Evolutionary conservation across 83 land plant species (phyloP).

Genomic region (Picea mariana): DNA sequence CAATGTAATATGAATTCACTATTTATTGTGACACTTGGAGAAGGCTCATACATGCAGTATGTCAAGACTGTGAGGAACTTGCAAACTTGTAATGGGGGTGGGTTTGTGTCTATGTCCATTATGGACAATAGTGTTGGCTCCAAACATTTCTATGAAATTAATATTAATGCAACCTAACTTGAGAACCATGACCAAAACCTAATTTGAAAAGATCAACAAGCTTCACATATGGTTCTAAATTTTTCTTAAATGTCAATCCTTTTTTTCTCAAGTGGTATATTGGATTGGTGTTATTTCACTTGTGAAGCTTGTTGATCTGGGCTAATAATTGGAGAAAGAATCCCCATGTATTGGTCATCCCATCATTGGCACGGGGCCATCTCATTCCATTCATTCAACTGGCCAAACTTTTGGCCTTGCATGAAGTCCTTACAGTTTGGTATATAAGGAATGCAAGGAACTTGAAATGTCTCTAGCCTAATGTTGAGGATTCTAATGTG

Average conservation of each 20-base stretch:
- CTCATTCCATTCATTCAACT: slow-evolving; percentile 41
- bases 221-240: too few species aligned
- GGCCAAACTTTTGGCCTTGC: slow-evolving; percentile 15
- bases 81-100: slow-evolving; percentile 16
- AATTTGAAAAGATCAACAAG: too few species aligned
- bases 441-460: background rate
- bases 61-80: slow-evolving; percentile 13
- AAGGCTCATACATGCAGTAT: background rate
- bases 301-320: too few species aligned
- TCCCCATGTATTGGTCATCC: slow-evolving; percentile 15
- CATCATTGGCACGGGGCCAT: slow-evolving; percentile 43
- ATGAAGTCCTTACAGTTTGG: background rate
- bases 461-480: background rate
- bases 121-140: slow-evolving; percentile 51
- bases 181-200: slow-evolving; percentile 31
- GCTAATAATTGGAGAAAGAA: too few species aligned
- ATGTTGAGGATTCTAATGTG: background rate
- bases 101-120: slow-evolving; percentile 18
- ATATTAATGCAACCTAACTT: slow-evolving; percentile 17
- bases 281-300: too few species aligned
- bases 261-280: too few species aligned
- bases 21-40: too few species aligned
- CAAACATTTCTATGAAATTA: slow-evolving; percentile 38
- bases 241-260: too few species aligned
- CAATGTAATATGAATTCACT: too few species aligned